These are phyloP conservation scores for Trichoderma arundinaceum DNA, from an alignment of 2,329 filamentous ascomycete genomes.

Conservation along the genomic window DNA sequence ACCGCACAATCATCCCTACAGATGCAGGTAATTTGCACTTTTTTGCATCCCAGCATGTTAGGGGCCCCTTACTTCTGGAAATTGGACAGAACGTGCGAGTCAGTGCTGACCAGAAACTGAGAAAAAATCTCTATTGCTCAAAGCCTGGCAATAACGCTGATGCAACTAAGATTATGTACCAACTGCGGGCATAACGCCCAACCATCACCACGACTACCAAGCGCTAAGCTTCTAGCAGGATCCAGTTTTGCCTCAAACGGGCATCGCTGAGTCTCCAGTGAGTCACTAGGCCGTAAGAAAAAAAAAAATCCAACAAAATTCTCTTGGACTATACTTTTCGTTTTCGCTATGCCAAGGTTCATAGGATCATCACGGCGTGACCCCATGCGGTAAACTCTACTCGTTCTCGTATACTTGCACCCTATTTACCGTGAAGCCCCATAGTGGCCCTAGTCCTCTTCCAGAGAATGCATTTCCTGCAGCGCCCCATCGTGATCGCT, in stretches of 20 bases:
- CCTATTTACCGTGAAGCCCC: no score
- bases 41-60: not conserved
- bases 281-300: conserved; percentile 22
- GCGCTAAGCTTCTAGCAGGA: conserved; percentile 11
- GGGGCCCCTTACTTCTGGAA: not conserved
- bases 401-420: no score
- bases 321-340: not conserved
- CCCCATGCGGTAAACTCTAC: not conserved
- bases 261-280: conserved; percentile 10
- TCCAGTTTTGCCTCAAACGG: not conserved
- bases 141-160: no score
- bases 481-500: no score
- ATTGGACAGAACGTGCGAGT: not conserved
- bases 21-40: not conserved
- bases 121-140: no score
- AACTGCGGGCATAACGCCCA: not conserved
- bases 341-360: no score
- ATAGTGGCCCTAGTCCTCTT: no score
- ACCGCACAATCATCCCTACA: not conserved
- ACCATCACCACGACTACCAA: not conserved
- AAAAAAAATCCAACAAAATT: not conserved
- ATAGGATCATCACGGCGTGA: not conserved
- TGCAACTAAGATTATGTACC: no score
- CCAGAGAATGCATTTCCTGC: no score
- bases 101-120: not conserved